Evolutionary conservation across 257 asterid genomes (phyloP), one percentile per base, ranked within the genome.

Genomic region (Voacanga thouarsii): DNA sequence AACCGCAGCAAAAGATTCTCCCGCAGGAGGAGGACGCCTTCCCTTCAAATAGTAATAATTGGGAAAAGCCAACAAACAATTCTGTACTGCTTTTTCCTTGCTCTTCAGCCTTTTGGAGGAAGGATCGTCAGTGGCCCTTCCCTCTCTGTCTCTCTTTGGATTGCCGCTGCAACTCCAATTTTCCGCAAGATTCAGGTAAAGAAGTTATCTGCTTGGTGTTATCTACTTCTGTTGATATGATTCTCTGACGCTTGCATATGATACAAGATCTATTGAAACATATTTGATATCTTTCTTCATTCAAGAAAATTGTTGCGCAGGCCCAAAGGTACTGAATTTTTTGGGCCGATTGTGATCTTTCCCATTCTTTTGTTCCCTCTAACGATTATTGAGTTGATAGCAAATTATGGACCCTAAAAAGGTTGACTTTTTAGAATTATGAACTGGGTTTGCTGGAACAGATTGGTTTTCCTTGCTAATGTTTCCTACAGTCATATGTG

Each of bases 161-260:
- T 18, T 64, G 14, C 19, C 63, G 63, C 63, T 47, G 63, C 41
- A 72, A 10, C 49, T 51, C 4, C 12, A 37, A 6, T 73, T 56
- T 37, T 73, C 77, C 15, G 26, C 66, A 55, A 73, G 30, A 15
- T 30, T 73, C 77, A 50, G 77, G 77, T 73, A 55, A 73, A 51
- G 11, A n/a, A 45, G 43, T 45, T 47, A 71, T 71, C 19, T 45
- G 10, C 55, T 49, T 18, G 12, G 8, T 66, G 5, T 66, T 66
- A 1, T 37, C 47, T 66, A 6, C 41, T 66, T 37, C 16, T 19
- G 49, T 67, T 39, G n/a, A 67, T 39, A 41, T 43, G 18, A 10
- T 41, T 21, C 21, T 66, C 26, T 68, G 51, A 21, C 23, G 71
- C 49, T 66, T 8, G 4, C 21, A 37, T 16, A 10, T 7, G 39